Evolutionary conservation across 2,329 filamentous ascomycete species (phyloP).

Genomic region (Aspergillus sp.): DNA sequence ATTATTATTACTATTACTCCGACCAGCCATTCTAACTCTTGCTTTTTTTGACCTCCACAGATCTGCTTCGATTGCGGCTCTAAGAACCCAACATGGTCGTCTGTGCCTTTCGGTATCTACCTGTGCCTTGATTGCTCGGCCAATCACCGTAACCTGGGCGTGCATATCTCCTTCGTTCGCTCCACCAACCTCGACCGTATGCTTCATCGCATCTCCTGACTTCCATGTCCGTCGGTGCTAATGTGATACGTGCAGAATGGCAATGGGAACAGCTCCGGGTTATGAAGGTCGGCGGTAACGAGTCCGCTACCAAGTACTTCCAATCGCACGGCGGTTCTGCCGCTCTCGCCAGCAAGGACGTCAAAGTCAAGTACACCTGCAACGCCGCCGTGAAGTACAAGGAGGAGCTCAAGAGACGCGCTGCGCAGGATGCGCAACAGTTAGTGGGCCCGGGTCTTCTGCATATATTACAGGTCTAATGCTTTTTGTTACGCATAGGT

Average conservation of each 20-base stretch:
- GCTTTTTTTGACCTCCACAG: slow-evolving; percentile 48
- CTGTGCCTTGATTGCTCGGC: slow-evolving; percentile 97
- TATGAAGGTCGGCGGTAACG: slow-evolving; percentile 98
- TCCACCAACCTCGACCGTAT: slow-evolving; percentile 98
- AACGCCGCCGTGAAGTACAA: slow-evolving; percentile 96
- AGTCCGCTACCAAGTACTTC: slow-evolving; percentile 97
- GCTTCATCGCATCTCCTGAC: slow-evolving; percentile 40
- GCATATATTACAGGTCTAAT: slow-evolving; percentile 8
- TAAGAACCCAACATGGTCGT: slow-evolving; percentile 98
- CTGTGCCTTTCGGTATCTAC: slow-evolving; percentile 95
- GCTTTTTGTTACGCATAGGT: slow-evolving; percentile 53
- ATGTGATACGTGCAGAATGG: slow-evolving; percentile 66
- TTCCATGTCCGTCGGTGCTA: slow-evolving; percentile 17
- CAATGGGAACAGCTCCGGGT: slow-evolving; percentile 97
- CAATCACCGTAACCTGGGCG: slow-evolving; percentile 94
- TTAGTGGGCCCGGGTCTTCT: slow-evolving; percentile 49
- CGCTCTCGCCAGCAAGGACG: slow-evolving; percentile 91
- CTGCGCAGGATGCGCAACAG: slow-evolving; percentile 80
- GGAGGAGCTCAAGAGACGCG: slow-evolving; percentile 86
- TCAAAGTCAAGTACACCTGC: slow-evolving; percentile 95
- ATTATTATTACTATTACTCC: not conserved
- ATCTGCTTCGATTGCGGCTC: slow-evolving; percentile 97
- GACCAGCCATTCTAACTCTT: slow-evolving; percentile 17
- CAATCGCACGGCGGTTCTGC: slow-evolving; percentile 93
- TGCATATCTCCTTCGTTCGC: slow-evolving; percentile 98